Percentiles rank a stretch among this genome's conserved stretches.
These are phyloP conservation scores for Pulveroboletus sp. DNA, from an alignment of 768 basidiomycete species.

Conservation along the genomic window DNA sequence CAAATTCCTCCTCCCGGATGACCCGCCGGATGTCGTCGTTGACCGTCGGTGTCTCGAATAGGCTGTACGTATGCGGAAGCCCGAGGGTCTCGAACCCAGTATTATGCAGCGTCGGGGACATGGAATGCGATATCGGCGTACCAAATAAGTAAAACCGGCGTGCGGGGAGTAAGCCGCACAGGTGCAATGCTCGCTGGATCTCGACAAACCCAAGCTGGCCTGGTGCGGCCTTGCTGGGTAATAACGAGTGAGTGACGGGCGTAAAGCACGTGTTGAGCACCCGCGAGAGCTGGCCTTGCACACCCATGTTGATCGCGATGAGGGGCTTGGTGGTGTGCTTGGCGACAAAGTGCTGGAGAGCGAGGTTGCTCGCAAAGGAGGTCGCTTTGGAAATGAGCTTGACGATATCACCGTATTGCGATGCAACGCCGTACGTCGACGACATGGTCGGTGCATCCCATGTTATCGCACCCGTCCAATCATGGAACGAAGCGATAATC, in stretches of 20 bases:
- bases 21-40: constrained; percentile 60
- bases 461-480: constrained; percentile 79
- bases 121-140: constrained; percentile 79
- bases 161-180: constrained; percentile 74
- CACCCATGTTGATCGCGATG: constrained; percentile 93
- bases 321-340: constrained; percentile 66
- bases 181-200: constrained; percentile 75
- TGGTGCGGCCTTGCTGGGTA: constrained; percentile 86
- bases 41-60: constrained; percentile 70
- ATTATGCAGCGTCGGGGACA: constrained; percentile 93
- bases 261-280: constrained; percentile 82
- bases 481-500: constrained; percentile 93
- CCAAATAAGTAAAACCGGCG: constrained; percentile 85
- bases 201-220: constrained; percentile 88
- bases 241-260: constrained; percentile 83
- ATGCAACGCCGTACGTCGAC: constrained; percentile 65
- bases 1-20: constrained; percentile 68
- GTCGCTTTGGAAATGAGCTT: constrained; percentile 89
- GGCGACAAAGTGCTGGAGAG: constrained; percentile 66
- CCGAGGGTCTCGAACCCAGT: constrained; percentile 77
- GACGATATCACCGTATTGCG: constrained; percentile 76
- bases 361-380: constrained; percentile 70
- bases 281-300: constrained; percentile 84
- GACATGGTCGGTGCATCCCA: constrained; percentile 70
- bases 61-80: constrained; percentile 74